Evolutionary conservation across 2,329 filamentous ascomycete genomes (phyloP).

Genomic region (Ceratocystis destructans): DNA sequence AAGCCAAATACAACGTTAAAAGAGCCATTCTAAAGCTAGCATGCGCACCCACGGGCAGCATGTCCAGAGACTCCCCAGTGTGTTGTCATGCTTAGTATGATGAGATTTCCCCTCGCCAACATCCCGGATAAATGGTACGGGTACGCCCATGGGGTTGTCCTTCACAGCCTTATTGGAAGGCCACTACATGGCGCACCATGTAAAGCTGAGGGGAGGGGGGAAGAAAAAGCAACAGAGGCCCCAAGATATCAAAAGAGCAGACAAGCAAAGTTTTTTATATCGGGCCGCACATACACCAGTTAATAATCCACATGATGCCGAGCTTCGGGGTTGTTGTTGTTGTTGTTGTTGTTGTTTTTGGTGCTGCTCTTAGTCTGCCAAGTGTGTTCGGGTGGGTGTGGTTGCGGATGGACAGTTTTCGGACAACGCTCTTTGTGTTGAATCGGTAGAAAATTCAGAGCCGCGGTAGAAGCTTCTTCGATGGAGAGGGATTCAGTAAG

Average conservation of each 20-base stretch:
- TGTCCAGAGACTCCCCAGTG: neutral
- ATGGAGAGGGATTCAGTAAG: neutral
- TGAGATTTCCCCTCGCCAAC: neutral
- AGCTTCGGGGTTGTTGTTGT: slow-evolving; percentile 16
- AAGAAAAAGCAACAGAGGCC: neutral
- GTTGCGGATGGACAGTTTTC: slow-evolving; percentile 16
- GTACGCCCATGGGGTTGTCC: neutral
- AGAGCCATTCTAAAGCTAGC: neutral
- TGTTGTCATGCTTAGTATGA: neutral
- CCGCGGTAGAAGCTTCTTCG: neutral
- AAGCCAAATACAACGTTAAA: neutral
- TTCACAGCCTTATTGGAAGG: slow-evolving; percentile 1
- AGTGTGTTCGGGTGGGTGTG: neutral
- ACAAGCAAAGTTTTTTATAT: neutral
- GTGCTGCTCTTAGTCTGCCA: too few species aligned
- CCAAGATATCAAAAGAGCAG: neutral
- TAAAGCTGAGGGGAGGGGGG: neutral
- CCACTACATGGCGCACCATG: neutral
- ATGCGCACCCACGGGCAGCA: neutral
- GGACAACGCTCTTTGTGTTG: slow-evolving; percentile 7
- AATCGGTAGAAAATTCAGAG: slow-evolving; percentile 19
- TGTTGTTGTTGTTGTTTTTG: neutral
- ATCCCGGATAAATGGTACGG: neutral
- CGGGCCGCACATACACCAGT: slow-evolving; percentile 63
- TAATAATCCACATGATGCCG: slow-evolving; percentile 73